A percentile compares a stretch with the other conserved stretches of the same genome.
phyloP scores from a whole-genome alignment of 306 rosid species.

The Rubus parviflorus region DNA sequence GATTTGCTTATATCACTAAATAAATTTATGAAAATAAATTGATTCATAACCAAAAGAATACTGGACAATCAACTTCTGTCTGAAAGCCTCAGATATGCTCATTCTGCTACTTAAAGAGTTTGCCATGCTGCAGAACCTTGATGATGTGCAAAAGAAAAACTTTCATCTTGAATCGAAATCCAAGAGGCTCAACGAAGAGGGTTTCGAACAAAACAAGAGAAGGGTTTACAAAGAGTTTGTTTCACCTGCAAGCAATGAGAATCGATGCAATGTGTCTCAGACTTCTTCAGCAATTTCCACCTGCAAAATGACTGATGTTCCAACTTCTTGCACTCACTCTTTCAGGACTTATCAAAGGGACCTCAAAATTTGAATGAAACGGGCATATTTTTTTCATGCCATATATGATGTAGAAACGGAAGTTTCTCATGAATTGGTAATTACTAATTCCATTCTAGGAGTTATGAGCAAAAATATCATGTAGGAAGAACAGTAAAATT shows the following conservation, averaged over 20 bases:
- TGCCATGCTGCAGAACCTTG: background rate
- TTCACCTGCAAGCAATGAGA: slow-evolving; percentile 10
- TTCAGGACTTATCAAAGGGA: background rate
- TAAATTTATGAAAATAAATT: background rate
- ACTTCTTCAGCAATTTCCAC: background rate
- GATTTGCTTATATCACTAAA: background rate
- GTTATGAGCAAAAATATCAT: slow-evolving; percentile 1
- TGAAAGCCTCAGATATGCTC: background rate
- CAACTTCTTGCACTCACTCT: background rate
- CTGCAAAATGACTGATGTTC: background rate
- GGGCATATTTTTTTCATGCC: slow-evolving; percentile 6
- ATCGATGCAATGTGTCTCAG: background rate
- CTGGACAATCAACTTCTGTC: background rate
- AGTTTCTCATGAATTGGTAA: background rate
- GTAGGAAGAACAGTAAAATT: background rate
- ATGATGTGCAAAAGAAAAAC: background rate
- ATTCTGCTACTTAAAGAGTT: background rate
- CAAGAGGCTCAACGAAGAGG: background rate
- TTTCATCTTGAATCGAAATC: background rate
- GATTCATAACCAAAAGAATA: background rate
- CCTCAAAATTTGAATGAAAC: slow-evolving; percentile 7
- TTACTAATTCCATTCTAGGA: background rate
- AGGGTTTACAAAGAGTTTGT: background rate
- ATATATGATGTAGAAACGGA: slow-evolving; percentile 8
- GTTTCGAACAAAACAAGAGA: background rate